Base-by-base conservation (phyloP, 1,284 basidiomycete genomes). In the Sporisorium reilianum region DNA sequence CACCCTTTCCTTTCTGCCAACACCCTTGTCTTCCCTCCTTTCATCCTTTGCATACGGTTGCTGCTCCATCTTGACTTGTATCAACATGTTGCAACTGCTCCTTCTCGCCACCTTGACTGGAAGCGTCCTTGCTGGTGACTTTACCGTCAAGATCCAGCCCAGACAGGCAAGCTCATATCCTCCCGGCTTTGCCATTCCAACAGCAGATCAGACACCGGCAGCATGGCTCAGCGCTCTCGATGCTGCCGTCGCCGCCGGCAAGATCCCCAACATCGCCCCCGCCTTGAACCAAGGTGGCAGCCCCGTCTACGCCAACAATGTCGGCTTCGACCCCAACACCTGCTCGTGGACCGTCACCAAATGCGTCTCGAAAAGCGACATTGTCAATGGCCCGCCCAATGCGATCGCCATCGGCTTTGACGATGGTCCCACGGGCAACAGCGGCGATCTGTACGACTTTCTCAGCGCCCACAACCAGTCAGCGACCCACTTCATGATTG, bases 401-500 rank as follows among this genome's bases (percentile, higher is more conserved):
- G 44, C 59, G 28, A 55, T 76, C 25, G 70, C 59, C 34, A 46
- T 84, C 26, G 74, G 71, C 20, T 87, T 87, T 81, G 93, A 93
- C 80, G 92, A 94, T 79, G 93, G 93, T 22, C 95, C 95, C 50
- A 90, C 89, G 50, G 89, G 88, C 20, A 93, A 92, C 85, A 95
- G 93, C 2, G 89, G 92, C 20, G 86, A 80, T 56, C 69, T 85
- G 9, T 88, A 95, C 52, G 86, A 90, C 54, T 94, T 88, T 82
- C 87, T 97, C 53, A 83, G 88, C 49, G 84, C 89, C 72, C 87
- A 92, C 82, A 85, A 90, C 57, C 82, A 96, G 74, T 87, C 86
- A 8, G 89, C 94, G 4, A 97, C 95, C 1, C 97, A 97, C 88
- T 97, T 96, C 87, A 90, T 94, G 55, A 91, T 97, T 26, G 94